Base-by-base conservation (phyloP, 306 rosid genomes). In the Trichosanthes cucumerina region DNA sequence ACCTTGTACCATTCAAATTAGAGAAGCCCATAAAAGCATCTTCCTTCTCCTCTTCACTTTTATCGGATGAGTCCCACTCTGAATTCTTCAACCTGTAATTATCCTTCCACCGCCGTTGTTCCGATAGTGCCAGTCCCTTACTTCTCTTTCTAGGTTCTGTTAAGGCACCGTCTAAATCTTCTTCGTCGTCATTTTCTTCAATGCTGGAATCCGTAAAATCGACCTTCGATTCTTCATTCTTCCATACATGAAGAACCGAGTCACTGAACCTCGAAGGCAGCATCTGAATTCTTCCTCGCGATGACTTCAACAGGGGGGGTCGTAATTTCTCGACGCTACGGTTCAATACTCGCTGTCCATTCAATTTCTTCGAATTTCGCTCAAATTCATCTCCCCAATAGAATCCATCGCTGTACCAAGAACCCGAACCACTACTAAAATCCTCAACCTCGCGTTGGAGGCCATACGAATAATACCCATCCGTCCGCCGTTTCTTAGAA, bases 251-350 rank as follows among this genome's bases (percentile, higher is more conserved):
- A 62, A 88, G 78, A 59, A 90, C 88, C 5, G 98, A 90, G 78
- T 90, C 91, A 59, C 63, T 88, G 60, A 89, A 88, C 88, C 90
- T 87, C 39, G 97, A 90, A 13, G 99, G 93, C 57, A 83, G 85
- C 79, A 39, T 83, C 85, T 89, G 96, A 63, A 78, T 38, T 5
- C 97, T 91, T 9, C 97, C 97, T 5, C 99, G 90, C 2, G 92
- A 88, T 1, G 98, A 91, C 79, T 82, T 85, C 85, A 85, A 78
- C 39, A 88, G 16, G 0, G 91, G 90, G 2, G 89, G 88, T 71
- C 85, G 83, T 16, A 79, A 34, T 68, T 62, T 77, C 31, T 43
- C 80, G 0, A 78, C 53, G 75, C 87, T 38, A 16, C 64, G 78
- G 7, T 76, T 75, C 54, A 79, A 66, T 26, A 41, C 86, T 57